phyloP scores from a whole-genome alignment of 306 rosid genomes.

The Vigna angularis region DNA sequence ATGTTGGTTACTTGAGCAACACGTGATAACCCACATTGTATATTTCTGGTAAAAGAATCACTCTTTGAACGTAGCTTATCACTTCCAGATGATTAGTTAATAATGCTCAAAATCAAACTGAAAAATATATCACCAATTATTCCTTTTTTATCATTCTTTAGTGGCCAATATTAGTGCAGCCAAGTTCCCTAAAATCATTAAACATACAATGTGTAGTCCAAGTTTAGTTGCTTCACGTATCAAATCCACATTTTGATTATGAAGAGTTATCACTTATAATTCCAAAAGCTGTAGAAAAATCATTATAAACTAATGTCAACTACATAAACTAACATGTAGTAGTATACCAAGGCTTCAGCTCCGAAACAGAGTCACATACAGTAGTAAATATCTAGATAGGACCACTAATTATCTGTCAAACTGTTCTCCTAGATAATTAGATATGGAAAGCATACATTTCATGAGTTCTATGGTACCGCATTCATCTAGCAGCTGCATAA shows the following conservation, averaged over 20 bases:
- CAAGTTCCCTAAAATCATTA: neutral
- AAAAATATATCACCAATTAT: neutral
- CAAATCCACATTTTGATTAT: constrained; percentile 25
- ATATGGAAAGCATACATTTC: constrained; percentile 8
- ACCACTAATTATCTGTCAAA: constrained; percentile 14
- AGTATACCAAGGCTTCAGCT: constrained; percentile 3
- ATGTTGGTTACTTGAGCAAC: neutral
- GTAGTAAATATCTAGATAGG: neutral
- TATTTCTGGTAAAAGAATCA: neutral
- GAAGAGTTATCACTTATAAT: constrained; percentile 5
- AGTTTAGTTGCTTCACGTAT: constrained; percentile 18
- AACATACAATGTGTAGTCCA: neutral
- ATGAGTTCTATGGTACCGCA: neutral
- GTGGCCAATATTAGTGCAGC: neutral
- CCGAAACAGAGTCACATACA: constrained; percentile 1
- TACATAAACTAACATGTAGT: neutral
- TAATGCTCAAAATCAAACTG: neutral
- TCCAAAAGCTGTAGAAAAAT: neutral
- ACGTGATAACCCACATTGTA: no score
- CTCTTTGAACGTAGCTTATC: neutral
- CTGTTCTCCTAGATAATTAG: constrained; percentile 14
- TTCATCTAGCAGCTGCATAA: constrained; percentile 22
- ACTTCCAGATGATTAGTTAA: neutral
- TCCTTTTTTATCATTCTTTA: neutral
- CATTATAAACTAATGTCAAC: constrained; percentile 9